phyloP scores from a whole-genome alignment of 495 filamentous ascomycete genomes.

The Talaromyces stipitatus region DNA sequence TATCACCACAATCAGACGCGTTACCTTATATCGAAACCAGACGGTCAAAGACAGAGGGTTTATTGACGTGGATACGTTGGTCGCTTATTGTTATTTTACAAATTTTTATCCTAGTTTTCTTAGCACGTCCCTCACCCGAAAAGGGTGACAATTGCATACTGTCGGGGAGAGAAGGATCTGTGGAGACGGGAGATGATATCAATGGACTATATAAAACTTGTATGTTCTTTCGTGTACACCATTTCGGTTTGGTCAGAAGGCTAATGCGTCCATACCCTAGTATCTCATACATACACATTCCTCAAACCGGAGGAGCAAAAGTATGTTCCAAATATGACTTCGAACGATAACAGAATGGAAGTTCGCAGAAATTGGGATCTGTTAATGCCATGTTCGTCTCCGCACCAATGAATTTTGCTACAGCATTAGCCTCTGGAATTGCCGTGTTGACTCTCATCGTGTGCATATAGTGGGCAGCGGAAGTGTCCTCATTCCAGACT shows the following conservation, averaged over 20 bases:
- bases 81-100: not conserved
- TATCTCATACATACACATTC: slow-evolving; percentile 14
- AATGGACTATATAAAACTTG: slow-evolving; percentile 21
- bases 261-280: slow-evolving; percentile 6
- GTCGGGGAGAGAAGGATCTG: not conserved
- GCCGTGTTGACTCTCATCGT: not conserved
- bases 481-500: slow-evolving; percentile 17
- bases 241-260: not conserved
- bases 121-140: not conserved
- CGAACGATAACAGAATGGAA: slow-evolving; percentile 16
- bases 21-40: not conserved
- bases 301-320: slow-evolving; percentile 17
- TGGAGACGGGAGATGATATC: slow-evolving; percentile 20
- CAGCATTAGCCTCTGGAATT: not conserved
- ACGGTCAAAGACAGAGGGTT: not conserved
- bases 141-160: not conserved
- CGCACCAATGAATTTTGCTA: not conserved
- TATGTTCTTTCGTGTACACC: not conserved
- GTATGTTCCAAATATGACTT: slow-evolving; percentile 20
- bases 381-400: slow-evolving; percentile 14
- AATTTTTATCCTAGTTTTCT: not conserved
- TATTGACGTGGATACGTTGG: not conserved
- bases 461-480: slow-evolving; percentile 15
- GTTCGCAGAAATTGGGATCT: slow-evolving; percentile 20
- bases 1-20: not conserved